These are phyloP conservation scores for Yamadazyma conglobata DNA, from an alignment of 1,139 yeast genomes.

Conservation along the genomic window DNA sequence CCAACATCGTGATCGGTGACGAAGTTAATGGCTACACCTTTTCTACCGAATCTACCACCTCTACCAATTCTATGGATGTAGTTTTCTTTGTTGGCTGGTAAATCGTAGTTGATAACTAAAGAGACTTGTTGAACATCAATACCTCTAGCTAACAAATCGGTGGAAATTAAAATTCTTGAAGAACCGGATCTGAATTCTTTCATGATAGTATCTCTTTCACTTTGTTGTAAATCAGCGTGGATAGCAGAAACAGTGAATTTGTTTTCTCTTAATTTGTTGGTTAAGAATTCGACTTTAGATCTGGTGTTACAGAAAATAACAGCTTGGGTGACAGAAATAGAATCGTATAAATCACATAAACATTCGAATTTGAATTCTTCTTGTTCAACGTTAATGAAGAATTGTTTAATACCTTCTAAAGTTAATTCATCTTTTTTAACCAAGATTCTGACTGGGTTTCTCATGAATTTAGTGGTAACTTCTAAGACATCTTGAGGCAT, in stretches of 20 bases:
- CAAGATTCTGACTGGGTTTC: constrained; percentile 93
- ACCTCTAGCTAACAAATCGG: constrained; percentile 99
- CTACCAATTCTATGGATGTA: constrained; percentile 99
- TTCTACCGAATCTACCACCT: constrained; percentile 99
- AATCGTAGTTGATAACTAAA: constrained; percentile 94
- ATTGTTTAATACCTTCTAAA: constrained; percentile 97
- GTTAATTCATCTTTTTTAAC: constrained; percentile 98
- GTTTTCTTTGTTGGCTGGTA: constrained; percentile 97
- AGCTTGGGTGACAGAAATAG: constrained; percentile 97
- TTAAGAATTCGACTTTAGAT: constrained; percentile 92
- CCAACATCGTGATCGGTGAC: constrained; percentile 89
- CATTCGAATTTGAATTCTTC: constrained; percentile 95
- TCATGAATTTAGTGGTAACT: constrained; percentile 95
- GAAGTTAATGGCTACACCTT: constrained; percentile 99
- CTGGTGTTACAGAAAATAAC: constrained; percentile 99
- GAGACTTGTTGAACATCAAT: constrained; percentile 99
- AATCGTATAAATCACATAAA: constrained; percentile 94
- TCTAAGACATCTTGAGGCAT: constrained; percentile 97
- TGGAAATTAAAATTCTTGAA: constrained; percentile 92
- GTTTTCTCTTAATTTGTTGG: constrained; percentile 79
- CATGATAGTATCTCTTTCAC: constrained; percentile 97
- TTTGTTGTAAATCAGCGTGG: constrained; percentile 97
- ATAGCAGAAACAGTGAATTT: constrained; percentile 95
- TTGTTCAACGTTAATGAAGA: constrained; percentile 88
- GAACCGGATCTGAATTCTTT: constrained; percentile 98